Conservation (phyloP, 2,329 filamentous ascomycete species). For the Trichoderma gracile region DNA sequence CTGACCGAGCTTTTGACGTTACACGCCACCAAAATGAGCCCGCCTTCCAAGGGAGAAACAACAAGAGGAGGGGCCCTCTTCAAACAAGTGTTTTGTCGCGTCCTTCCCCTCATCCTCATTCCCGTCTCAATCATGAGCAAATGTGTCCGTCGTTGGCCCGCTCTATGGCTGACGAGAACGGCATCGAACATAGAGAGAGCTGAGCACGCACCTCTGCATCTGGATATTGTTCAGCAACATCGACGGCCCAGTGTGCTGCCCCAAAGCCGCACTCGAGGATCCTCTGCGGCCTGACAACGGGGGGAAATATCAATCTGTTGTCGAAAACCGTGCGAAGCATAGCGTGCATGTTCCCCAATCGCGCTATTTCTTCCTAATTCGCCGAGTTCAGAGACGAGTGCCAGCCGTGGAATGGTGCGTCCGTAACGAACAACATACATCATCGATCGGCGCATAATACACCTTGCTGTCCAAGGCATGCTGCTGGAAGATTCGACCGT, state of each 20-base stretch:
- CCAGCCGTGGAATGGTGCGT: background rate
- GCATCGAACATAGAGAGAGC: background rate
- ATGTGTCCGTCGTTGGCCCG: background rate
- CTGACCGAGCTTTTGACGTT: background rate
- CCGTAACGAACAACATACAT: conserved; percentile 50
- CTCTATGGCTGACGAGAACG: background rate
- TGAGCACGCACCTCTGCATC: conserved; percentile 58
- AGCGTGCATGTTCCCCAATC: conserved; percentile 63
- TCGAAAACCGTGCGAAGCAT: conserved; percentile 67
- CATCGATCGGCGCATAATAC: conserved; percentile 70
- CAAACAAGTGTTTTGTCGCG: too few relatives aligned
- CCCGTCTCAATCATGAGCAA: background rate
- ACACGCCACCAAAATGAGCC: background rate
- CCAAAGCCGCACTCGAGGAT: conserved; percentile 75
- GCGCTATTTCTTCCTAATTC: conserved; percentile 64
- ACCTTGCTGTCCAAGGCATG: conserved; percentile 64
- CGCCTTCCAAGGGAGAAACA: too few relatives aligned
- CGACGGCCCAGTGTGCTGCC: conserved; percentile 68
- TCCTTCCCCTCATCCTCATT: background rate
- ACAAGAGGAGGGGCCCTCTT: too few relatives aligned
- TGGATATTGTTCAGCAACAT: conserved; percentile 65
- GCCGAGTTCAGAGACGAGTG: background rate
- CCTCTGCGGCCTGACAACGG: conserved; percentile 55
- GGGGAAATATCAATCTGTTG: conserved; percentile 68
- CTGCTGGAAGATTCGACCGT: conserved; percentile 67